A percentile compares a stretch with the other conserved stretches of the same genome.
Conservation (phyloP, 2,329 filamentous ascomycete genomes). For the Penicillium sp. region DNA sequence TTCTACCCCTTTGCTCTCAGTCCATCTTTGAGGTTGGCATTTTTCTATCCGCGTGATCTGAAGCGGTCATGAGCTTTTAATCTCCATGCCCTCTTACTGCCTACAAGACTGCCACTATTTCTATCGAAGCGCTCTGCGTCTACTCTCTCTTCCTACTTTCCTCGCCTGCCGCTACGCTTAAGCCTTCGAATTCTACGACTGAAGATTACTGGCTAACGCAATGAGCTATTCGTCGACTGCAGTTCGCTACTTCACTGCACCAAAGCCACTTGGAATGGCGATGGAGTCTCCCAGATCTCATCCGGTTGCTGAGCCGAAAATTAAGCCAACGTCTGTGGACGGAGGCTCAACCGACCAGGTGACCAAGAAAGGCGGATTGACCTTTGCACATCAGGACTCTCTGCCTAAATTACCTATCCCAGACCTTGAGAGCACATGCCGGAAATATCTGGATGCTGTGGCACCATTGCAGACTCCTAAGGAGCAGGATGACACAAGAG, state of each 20-base stretch:
- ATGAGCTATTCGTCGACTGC: conserved; percentile 66
- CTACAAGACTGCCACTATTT: conserved; percentile 92
- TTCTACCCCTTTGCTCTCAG: background rate
- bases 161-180: conserved; percentile 78
- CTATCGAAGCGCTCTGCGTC: conserved; percentile 85
- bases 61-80: conserved; percentile 48
- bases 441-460: conserved; percentile 78
- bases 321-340: conserved; percentile 24
- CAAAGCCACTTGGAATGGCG: conserved; percentile 74
- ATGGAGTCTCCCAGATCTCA: conserved; percentile 54
- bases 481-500: conserved; percentile 81
- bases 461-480: conserved; percentile 78
- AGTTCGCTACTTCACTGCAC: conserved; percentile 73
- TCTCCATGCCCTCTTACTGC: conserved; percentile 76
- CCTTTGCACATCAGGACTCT: conserved; percentile 85
- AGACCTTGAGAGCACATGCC: conserved; percentile 76
- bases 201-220: conserved; percentile 51
- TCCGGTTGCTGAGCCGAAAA: conserved; percentile 31
- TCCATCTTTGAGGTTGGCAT: conserved; percentile 10
- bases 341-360: conserved; percentile 37
- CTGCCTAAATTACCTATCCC: conserved; percentile 93
- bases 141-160: conserved; percentile 78
- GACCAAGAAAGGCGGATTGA: conserved; percentile 70
- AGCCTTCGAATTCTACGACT: conserved; percentile 35
- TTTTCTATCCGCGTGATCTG: conserved; percentile 19